These are phyloP conservation scores for Magnolia kwangsiensis DNA, from an alignment of 164 flowering plant species.

Conservation along the genomic window DNA sequence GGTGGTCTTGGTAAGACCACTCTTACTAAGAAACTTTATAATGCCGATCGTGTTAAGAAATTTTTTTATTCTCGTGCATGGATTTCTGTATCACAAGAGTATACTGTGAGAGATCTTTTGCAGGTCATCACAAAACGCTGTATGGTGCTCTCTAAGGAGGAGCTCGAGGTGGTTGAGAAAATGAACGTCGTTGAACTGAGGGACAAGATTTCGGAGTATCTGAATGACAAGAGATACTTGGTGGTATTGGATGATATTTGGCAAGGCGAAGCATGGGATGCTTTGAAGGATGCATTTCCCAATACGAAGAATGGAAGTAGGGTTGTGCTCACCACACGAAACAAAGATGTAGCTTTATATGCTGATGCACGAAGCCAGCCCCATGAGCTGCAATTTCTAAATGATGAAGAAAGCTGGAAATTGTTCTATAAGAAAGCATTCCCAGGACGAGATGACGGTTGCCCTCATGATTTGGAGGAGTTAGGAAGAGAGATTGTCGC, in stretches of 20 bases:
- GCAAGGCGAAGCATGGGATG: background rate
- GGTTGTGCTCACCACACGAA: background rate
- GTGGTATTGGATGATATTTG: conserved; percentile 3
- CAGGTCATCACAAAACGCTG: background rate
- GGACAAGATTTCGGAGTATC: background rate
- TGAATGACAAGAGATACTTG: background rate
- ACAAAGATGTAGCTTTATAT: background rate
- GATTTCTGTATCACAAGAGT: conserved; percentile 4
- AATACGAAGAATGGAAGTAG: background rate
- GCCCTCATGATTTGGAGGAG: background rate
- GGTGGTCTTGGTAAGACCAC: conserved; percentile 22
- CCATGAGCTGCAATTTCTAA: background rate
- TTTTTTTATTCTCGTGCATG: conserved; percentile 19
- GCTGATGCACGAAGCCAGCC: background rate
- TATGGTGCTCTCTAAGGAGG: background rate
- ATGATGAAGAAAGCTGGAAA: background rate
- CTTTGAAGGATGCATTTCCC: background rate
- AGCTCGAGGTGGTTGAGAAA: background rate
- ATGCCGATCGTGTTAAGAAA: conserved; percentile 2
- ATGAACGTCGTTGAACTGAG: background rate
- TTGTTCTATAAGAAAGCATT: background rate
- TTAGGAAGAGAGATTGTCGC: background rate
- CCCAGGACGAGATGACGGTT: background rate
- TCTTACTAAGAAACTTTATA: conserved; percentile 25
- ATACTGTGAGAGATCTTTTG: background rate